Evolutionary conservation across 345 rosid species (phyloP).

Genomic region (Firmiana major): DNA sequence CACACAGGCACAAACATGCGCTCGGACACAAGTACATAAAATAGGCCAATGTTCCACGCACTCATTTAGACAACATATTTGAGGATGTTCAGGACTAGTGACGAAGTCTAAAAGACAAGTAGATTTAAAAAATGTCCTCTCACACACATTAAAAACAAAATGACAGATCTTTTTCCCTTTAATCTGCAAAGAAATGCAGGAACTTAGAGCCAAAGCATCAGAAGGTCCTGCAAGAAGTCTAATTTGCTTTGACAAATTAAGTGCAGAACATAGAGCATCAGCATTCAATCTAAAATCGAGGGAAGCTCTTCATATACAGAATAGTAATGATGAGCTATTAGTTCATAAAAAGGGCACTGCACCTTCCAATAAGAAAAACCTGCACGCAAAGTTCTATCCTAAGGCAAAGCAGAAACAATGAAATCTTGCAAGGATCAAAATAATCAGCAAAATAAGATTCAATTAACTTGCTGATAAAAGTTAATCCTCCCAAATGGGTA

Average conservation of each 20-base stretch:
- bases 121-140: neutral
- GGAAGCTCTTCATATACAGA: neutral
- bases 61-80: neutral
- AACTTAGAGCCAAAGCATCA: neutral
- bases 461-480: neutral
- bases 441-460: neutral
- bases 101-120: neutral
- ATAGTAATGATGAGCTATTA: neutral
- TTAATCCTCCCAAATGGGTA: neutral
- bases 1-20: too few species aligned
- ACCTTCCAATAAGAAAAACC: neutral
- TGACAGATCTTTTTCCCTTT: neutral
- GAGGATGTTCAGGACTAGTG: neutral
- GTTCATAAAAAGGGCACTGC: neutral
- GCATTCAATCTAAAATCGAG: neutral
- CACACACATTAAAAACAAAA: neutral
- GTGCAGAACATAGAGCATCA: neutral
- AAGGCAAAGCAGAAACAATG: neutral
- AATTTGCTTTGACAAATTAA: neutral
- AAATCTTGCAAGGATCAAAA: neutral
- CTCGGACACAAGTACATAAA: too few species aligned
- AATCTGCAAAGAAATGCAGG: neutral
- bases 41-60: neutral
- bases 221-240: neutral
- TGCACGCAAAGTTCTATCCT: neutral